A percentile compares a stretch with the other conserved stretches of the same genome.
Evolutionary conservation across 306 rosid species (phyloP).

Genomic region (Neltuma alba): DNA sequence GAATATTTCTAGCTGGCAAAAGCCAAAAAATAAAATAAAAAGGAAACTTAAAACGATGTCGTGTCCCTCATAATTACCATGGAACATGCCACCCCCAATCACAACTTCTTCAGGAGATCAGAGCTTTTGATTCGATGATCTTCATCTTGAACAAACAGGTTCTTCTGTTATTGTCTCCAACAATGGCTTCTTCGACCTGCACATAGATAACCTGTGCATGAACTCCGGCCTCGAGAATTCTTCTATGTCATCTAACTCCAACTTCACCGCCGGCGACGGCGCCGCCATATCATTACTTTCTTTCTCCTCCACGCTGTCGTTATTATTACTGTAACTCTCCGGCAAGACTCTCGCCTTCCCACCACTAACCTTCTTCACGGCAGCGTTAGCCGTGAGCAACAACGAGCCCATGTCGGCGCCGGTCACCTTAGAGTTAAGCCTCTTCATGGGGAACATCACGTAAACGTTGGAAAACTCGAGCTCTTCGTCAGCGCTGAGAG

Average conservation of each 20-base stretch:
- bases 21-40: background rate
- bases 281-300: background rate
- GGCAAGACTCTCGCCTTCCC: slow-evolving; percentile 43
- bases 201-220: slow-evolving; percentile 62
- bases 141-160: slow-evolving; percentile 41
- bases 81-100: background rate
- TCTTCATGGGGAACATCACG: slow-evolving; percentile 79
- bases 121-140: too few species aligned
- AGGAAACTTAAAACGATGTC: background rate
- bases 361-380: slow-evolving; percentile 41
- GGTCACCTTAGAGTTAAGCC: slow-evolving; percentile 60
- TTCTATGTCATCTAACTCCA: slow-evolving; percentile 67
- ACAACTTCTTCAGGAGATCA: background rate
- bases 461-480: slow-evolving; percentile 61
- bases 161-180: slow-evolving; percentile 84
- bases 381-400: slow-evolving; percentile 52
- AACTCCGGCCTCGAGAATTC: slow-evolving; percentile 60
- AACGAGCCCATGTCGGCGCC: slow-evolving; percentile 67
- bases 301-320: slow-evolving; percentile 4
- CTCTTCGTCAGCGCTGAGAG: slow-evolving; percentile 78
- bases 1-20: background rate
- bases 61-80: background rate
- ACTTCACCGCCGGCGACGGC: slow-evolving; percentile 26
- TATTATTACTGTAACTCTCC: background rate
- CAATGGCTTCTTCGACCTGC: slow-evolving; percentile 83